These are phyloP conservation scores for Trichoderma orchidacearum DNA, from an alignment of 495 filamentous ascomycete species.

Conservation along the genomic window DNA sequence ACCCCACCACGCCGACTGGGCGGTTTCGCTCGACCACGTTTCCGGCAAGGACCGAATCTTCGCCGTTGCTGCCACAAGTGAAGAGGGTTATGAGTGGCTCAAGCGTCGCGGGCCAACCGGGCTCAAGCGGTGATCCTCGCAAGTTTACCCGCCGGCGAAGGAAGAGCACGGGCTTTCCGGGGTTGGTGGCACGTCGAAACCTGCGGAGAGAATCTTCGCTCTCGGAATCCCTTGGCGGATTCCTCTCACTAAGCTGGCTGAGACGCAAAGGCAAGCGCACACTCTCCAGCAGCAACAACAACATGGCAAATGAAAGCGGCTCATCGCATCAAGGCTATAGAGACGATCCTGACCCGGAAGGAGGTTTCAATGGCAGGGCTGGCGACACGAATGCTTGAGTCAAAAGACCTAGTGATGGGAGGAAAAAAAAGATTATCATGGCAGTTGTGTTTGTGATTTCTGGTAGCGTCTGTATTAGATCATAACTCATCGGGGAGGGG, in stretches of 20 bases:
- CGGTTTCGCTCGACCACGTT: conserved; percentile 23
- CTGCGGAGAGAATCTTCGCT: conserved; percentile 16
- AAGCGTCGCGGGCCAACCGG: conserved; percentile 8
- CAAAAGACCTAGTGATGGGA: background rate
- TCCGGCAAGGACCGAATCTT: conserved; percentile 14
- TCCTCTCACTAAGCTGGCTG: conserved; percentile 30
- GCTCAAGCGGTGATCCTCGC: conserved; percentile 10
- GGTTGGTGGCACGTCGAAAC: conserved; percentile 25
- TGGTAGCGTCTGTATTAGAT: background rate
- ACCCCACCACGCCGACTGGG: conserved; percentile 18
- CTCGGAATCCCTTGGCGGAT: conserved; percentile 20
- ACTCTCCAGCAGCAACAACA: conserved; percentile 4
- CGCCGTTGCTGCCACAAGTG: conserved; percentile 13
- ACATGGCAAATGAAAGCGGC: background rate
- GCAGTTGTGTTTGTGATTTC: background rate
- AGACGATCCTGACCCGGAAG: conserved; percentile 4
- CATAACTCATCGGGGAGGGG: background rate
- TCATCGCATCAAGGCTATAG: conserved; percentile 2
- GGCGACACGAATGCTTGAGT: conserved; percentile 4
- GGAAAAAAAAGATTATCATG: background rate
- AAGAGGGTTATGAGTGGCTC: conserved; percentile 14
- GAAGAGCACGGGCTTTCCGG: conserved; percentile 39
- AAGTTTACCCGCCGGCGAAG: conserved; percentile 25
- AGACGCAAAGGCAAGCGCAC: conserved; percentile 6
- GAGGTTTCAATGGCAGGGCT: background rate